A percentile compares a stretch with the other conserved stretches of the same genome.
Evolutionary conservation across 2,329 filamentous ascomycete species (phyloP).

Genomic region (Cladosporium sp.): DNA sequence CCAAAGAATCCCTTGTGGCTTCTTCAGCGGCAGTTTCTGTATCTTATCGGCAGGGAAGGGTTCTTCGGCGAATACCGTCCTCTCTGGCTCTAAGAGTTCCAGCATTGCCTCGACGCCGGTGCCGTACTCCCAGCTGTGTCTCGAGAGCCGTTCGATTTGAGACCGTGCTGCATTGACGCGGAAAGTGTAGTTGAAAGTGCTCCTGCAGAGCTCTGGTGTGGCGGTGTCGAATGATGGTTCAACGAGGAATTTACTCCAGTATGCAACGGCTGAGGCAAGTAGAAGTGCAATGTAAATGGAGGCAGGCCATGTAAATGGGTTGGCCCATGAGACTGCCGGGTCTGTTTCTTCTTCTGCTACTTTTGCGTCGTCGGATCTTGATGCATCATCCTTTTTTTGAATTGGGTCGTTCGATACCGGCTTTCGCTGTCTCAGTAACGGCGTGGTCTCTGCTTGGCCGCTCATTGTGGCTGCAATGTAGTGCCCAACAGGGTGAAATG

Average conservation of each 20-base stretch:
- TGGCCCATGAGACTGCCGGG: slow-evolving; percentile 24
- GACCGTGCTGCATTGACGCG: slow-evolving; percentile 31
- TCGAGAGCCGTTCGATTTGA: slow-evolving; percentile 38
- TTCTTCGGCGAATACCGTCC: slow-evolving; percentile 41
- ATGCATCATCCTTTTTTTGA: background rate
- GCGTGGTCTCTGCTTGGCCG: slow-evolving; percentile 11
- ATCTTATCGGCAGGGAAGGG: slow-evolving; percentile 41
- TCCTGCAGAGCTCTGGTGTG: slow-evolving; percentile 28
- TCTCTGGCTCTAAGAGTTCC: slow-evolving; percentile 42
- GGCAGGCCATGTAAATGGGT: slow-evolving; percentile 30
- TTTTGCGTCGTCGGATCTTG: background rate
- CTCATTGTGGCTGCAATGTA: slow-evolving; percentile 8
- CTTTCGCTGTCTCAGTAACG: slow-evolving; percentile 17
- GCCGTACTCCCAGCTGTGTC: slow-evolving; percentile 48
- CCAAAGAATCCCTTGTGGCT: slow-evolving; percentile 40
- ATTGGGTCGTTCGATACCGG: background rate
- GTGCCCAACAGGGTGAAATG: background rate
- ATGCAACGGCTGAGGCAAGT: slow-evolving; percentile 14
- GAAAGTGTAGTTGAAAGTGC: slow-evolving; percentile 34
- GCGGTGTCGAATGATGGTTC: slow-evolving; percentile 26
- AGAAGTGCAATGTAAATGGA: slow-evolving; percentile 27
- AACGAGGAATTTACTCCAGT: slow-evolving; percentile 25
- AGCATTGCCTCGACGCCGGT: slow-evolving; percentile 46
- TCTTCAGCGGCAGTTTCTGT: slow-evolving; percentile 29
- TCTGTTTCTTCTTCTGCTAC: background rate